Base-by-base conservation (phyloP, 2,329 filamentous ascomycete species). In the Cercospora sesami region DNA sequence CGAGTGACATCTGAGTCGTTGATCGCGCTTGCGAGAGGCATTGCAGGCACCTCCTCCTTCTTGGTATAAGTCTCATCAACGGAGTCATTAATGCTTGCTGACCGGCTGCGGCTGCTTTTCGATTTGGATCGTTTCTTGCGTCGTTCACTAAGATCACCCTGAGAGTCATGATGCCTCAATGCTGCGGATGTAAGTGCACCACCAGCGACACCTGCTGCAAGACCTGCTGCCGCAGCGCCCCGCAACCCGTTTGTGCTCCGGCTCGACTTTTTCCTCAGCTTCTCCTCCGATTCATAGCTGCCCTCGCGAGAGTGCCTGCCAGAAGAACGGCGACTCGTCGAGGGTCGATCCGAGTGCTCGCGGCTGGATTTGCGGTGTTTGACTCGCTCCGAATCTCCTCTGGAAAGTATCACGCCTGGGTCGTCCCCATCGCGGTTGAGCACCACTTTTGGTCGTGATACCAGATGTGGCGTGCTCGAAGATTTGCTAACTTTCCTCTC, bases 11-110 rank as follows among this genome's bases (percentile, higher is more conserved):
- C 94, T 0, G 94, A 96, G 51, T 91, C 88, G 72, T 92, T 91
- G 66, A 96, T 87, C 65, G 93, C 92, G 79, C 94, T 97, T 79
- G 91, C 90, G 70, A 97, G 85, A 2, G 94, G 94, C 90, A 97
- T 93, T 5, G 92, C 92, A 6, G 93, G 90, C 14, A 91, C 86
- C 1, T 73, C 65, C 45, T 71, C 68, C 55, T 74, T 73, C 60
- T 88, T 28, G 26, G 69, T 67, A 51, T 83, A 83, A 18, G 81
- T 77, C 42, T 86, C 81, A 64, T 87, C 86, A 2, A 82, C 73
- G 55, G 80, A 87, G 67, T 88, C 86, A 30, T 86, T 79, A 64
- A 86, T 77, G 74, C 84, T 86, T 5, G 78, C 80, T 64, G 81
- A 84, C 23, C 75, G 61, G 66, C 86, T 88, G 58, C 83, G 82